Conservation (phyloP, 2,329 filamentous ascomycete genomes). For the Diaporthe humulicola region DNA sequence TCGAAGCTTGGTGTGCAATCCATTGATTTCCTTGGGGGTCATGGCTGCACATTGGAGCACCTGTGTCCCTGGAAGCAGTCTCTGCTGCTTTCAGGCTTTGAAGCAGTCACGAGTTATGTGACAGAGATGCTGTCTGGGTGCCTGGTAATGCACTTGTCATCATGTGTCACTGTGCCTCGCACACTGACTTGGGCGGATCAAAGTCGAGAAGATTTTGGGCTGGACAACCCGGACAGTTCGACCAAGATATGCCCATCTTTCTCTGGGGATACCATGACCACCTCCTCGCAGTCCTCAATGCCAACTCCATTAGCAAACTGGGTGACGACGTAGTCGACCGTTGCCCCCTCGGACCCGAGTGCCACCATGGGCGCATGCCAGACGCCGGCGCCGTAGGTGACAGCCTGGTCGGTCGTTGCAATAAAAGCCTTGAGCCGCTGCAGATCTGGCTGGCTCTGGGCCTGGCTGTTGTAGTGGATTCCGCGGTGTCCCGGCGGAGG, state of each 20-base stretch:
- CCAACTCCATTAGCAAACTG: slow-evolving; percentile 89
- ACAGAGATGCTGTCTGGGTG: neutral
- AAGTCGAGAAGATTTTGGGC: neutral
- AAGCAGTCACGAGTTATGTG: neutral
- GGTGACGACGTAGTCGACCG: slow-evolving; percentile 88
- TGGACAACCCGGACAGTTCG: slow-evolving; percentile 24
- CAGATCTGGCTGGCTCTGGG: slow-evolving; percentile 73
- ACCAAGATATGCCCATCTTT: slow-evolving; percentile 23
- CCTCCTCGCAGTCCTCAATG: slow-evolving; percentile 90
- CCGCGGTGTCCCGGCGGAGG: neutral
- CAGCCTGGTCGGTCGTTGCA: slow-evolving; percentile 82
- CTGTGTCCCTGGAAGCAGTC: neutral
- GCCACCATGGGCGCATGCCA: slow-evolving; percentile 98
- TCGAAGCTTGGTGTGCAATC: neutral
- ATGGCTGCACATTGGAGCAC: neutral
- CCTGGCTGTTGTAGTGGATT: slow-evolving; percentile 8
- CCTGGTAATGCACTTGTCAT: neutral
- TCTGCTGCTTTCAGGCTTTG: neutral
- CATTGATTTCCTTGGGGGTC: neutral
- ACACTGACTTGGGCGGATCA: neutral
- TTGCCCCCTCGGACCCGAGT: slow-evolving; percentile 69
- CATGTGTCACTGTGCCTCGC: neutral
- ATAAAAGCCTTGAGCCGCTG: slow-evolving; percentile 80
- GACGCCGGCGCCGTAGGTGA: slow-evolving; percentile 91
- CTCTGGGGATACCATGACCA: slow-evolving; percentile 54